Percentiles rank a stretch among this genome's conserved stretches.
Evolutionary conservation across 108 stramenopile genomes (phyloP).

Genomic region (Nitzschia putrida): DNA sequence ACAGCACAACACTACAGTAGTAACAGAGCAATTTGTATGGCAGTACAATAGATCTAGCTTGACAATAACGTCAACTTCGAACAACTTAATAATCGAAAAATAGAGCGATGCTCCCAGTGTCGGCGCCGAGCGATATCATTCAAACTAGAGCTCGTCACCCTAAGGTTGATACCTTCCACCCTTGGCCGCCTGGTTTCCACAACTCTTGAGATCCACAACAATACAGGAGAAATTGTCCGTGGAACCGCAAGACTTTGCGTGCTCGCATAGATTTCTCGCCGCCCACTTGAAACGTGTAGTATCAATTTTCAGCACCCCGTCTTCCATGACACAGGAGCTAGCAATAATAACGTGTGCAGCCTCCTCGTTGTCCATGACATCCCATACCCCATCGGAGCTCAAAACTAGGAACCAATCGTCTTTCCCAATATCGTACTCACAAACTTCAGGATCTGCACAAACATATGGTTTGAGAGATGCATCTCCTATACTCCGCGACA

Average conservation of each 20-base stretch:
- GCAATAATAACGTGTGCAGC: conserved; percentile 85
- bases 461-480: conserved; percentile 87
- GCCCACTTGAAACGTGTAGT: conserved; percentile 82
- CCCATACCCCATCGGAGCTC: conserved; percentile 89
- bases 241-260: conserved; percentile 81
- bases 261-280: conserved; percentile 71
- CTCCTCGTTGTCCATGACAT: conserved; percentile 83
- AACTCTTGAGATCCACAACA: conserved; percentile 74
- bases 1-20: no score
- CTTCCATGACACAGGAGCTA: conserved; percentile 81
- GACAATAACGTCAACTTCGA: no score
- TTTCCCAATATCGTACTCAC: conserved; percentile 77
- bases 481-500: conserved; percentile 94
- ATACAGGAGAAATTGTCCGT: conserved; percentile 78
- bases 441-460: conserved; percentile 80
- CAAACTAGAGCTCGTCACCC: neutral
- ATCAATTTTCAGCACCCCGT: conserved; percentile 72
- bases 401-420: conserved; percentile 89
- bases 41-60: no score
- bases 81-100: no score
- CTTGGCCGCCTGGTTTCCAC: conserved; percentile 53
- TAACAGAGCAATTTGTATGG: no score
- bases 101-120: no score
- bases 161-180: conserved; percentile 47
- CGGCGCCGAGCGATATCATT: neutral